Evolutionary conservation across 192 early-diverging fungal genomes (phyloP), one percentile per base, ranked within the genome.

Genomic region (Backusella westeae): DNA sequence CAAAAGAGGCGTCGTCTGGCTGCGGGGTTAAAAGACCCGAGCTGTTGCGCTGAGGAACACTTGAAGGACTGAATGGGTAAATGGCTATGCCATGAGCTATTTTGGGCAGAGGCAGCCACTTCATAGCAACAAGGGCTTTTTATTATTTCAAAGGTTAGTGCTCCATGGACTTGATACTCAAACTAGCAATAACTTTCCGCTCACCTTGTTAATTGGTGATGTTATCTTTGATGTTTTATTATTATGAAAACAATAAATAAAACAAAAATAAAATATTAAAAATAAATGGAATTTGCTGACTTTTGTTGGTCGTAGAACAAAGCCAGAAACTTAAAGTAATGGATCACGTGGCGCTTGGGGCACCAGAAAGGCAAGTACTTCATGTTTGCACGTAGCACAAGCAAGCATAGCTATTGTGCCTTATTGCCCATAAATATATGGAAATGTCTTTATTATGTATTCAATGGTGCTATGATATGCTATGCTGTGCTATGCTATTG

Each of bases 11-110:
- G 41, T 71, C 77, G 32, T 34, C 32, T 29, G 73, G 46, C 21
- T 44, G 69, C 4, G 42, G 21, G 9, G 69, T 65, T 23, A 66
- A 76, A 44, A 49, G 42, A 9, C 59, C 53, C 21, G 80, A 69
- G n/a, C 42, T 67, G 6, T 72, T 69, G 56, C 72, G 72, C 34
- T 67, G 34, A 19, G 36, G 42, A 12, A 56, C 36, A 12, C 32
- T 46, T 19, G 78, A 42, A 19, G 85, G 85, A 36, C 74, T 81
- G 41, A 82, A 86, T 53, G 85, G 85, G 34, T 82, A 81, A 34
- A 84, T 81, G 39, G 83, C 85, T 38, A 79, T 80, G 6, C 80
- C 85, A 71, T 86, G 81, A 6, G 82, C 85, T 49, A 86, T 84
- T 63, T 82, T 84, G 2, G 85, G 83, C 35, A 86, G 36, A 26